Conservation (phyloP, 2,329 filamentous ascomycete genomes). For the Curvularia spicifera region DNA sequence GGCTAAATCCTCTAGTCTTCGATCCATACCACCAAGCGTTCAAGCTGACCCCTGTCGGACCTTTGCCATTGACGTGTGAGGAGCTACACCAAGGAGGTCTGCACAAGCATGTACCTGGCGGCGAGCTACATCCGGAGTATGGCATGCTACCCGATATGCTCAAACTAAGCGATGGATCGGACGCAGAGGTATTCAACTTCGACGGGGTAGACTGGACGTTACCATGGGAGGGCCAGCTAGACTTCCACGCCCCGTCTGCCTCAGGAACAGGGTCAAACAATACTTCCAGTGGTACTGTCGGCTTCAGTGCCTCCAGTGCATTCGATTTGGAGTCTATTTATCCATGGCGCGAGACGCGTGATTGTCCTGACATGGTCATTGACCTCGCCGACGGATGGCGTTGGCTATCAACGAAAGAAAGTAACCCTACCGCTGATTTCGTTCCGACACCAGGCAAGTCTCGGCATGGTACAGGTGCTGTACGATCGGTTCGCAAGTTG, state of each 20-base stretch:
- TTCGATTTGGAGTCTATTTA: not conserved
- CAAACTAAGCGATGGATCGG: constrained; percentile 21
- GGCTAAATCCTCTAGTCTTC: constrained; percentile 25
- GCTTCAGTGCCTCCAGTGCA: not conserved
- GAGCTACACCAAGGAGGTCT: constrained; percentile 27
- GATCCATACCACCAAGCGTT: constrained; percentile 28
- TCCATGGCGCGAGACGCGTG: constrained; percentile 11
- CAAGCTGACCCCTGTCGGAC: constrained; percentile 29
- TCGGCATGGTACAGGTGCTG: constrained; percentile 9
- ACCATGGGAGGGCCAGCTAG: constrained; percentile 15
- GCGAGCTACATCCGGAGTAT: constrained; percentile 23
- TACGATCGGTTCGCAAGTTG: not conserved
- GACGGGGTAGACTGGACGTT: constrained; percentile 21
- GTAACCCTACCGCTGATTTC: constrained; percentile 1
- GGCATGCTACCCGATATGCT: constrained; percentile 19
- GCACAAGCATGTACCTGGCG: constrained; percentile 25
- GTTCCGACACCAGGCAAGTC: constrained; percentile 3
- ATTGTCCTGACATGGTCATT: constrained; percentile 25
- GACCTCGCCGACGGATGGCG: constrained; percentile 28
- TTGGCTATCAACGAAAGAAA: constrained; percentile 19
- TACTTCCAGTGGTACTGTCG: not conserved
- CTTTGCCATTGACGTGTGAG: constrained; percentile 27
- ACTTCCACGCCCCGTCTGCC: constrained; percentile 1
- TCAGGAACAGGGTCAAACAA: not conserved
- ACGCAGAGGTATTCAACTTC: constrained; percentile 26